Evolutionary conservation across 1,284 basidiomycete species (phyloP).

Genomic region (Cutaneotrichosporon sp.): DNA sequence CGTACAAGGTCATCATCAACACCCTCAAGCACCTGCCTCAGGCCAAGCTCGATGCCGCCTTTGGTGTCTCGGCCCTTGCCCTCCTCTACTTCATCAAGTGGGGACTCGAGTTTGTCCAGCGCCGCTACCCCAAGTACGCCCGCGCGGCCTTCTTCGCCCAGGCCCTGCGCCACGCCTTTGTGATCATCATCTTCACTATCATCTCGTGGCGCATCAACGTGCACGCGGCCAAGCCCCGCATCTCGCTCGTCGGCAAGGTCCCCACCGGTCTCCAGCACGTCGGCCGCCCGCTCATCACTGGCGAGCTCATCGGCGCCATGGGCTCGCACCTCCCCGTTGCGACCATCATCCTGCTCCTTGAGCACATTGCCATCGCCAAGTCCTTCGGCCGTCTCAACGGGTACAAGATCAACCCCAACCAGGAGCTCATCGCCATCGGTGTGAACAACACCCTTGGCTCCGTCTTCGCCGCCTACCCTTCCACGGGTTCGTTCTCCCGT

Average conservation of each 20-base stretch:
- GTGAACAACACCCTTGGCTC: constrained; percentile 72
- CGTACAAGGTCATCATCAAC: constrained; percentile 92
- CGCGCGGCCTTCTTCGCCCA: constrained; percentile 85
- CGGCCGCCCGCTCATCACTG: constrained; percentile 68
- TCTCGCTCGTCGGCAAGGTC: constrained; percentile 80
- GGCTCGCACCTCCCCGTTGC: constrained; percentile 82
- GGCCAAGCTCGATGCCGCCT: constrained; percentile 81
- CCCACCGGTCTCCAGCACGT: constrained; percentile 81
- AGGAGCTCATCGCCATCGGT: constrained; percentile 96
- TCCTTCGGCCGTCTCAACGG: constrained; percentile 94
- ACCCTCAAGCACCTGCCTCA: constrained; percentile 73
- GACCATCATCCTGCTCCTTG: constrained; percentile 90
- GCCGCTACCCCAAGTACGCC: constrained; percentile 68
- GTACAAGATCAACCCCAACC: constrained; percentile 97
- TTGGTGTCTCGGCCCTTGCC: constrained; percentile 69
- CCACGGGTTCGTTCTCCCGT: constrained; percentile 97
- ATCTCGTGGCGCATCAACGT: constrained; percentile 80
- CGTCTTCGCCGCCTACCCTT: constrained; percentile 88
- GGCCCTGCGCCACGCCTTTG: constrained; percentile 81
- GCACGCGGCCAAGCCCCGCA: constrained; percentile 68
- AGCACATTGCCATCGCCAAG: constrained; percentile 95
- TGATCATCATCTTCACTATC: constrained; percentile 79
- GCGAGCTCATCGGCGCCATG: constrained; percentile 66
- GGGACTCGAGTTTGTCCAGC: constrained; percentile 62
- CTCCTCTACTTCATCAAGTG: constrained; percentile 73